These are phyloP conservation scores for Fagus sylvatica DNA, from an alignment of 306 rosid genomes.

Conservation along the genomic window DNA sequence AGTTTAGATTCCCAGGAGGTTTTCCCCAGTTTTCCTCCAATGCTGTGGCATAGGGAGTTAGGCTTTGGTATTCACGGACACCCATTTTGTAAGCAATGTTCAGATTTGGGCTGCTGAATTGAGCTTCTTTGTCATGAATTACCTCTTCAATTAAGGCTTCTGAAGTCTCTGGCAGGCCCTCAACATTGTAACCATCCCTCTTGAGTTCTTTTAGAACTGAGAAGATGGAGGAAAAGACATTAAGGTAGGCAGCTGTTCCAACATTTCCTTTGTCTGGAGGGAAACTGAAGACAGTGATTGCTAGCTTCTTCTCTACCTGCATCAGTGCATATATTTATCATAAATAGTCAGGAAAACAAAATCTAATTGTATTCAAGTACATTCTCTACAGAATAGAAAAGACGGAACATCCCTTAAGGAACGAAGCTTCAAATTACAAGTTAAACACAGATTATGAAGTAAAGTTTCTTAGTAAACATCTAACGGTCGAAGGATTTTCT, in stretches of 20 bases:
- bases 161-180: constrained; percentile 88
- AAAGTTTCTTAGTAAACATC: neutral
- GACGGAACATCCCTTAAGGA: neutral
- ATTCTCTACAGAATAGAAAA: neutral
- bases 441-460: neutral
- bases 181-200: constrained; percentile 82
- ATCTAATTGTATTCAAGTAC: neutral
- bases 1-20: constrained; percentile 91
- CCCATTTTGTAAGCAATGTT: constrained; percentile 92
- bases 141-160: constrained; percentile 93
- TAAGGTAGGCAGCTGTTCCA: constrained; percentile 96
- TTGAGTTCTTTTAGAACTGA: constrained; percentile 82
- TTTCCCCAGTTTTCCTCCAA: constrained; percentile 98
- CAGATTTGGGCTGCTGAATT: constrained; percentile 94
- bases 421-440: neutral
- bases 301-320: constrained; percentile 84
- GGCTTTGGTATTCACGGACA: constrained; percentile 75
- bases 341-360: constrained; percentile 18
- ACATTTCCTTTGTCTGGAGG: constrained; percentile 99
- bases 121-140: constrained; percentile 96
- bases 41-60: constrained; percentile 82
- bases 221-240: constrained; percentile 89
- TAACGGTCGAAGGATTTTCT: neutral
- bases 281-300: constrained; percentile 96
- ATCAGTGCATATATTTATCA: constrained; percentile 19